A percentile compares a stretch with the other conserved stretches of the same genome.
phyloP scores from a whole-genome alignment of 176 grass and related monocot species.

The Rhipidocladum racemiflorum region DNA sequence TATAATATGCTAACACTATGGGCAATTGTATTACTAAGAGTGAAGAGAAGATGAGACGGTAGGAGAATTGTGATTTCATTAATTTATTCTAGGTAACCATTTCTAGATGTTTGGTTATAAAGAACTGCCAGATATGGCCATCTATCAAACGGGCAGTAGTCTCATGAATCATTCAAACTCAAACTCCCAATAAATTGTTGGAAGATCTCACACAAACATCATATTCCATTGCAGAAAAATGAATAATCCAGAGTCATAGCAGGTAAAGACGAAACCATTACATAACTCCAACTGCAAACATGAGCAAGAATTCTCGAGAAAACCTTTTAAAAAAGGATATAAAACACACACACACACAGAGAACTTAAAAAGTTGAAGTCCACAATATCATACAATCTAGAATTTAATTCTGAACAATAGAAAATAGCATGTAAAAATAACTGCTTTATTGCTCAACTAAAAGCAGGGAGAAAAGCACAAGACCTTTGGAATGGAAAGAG shows the following conservation, averaged over 20 bases:
- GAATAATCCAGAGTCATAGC: background rate
- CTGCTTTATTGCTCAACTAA: background rate
- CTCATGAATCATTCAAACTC: background rate
- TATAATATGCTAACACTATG: background rate
- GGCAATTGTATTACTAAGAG: background rate
- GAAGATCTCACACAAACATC: background rate
- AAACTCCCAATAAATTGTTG: background rate
- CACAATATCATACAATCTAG: conserved; percentile 21
- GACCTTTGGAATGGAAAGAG: conserved; percentile 26
- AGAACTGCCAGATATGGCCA: background rate
- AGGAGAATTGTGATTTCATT: background rate
- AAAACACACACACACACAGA: no score
- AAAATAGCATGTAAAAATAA: conserved; percentile 22
- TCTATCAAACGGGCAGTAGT: background rate
- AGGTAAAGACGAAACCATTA: background rate
- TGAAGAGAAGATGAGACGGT: background rate
- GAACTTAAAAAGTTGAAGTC: no score
- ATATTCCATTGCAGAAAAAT: background rate
- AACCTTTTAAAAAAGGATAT: background rate
- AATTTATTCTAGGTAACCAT: background rate
- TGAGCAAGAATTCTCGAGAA: background rate
- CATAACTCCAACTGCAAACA: background rate
- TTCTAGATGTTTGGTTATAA: background rate
- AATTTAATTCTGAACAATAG: conserved; percentile 10
- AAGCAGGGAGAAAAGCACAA: conserved; percentile 30